Conservation (phyloP, 306 rosid species). For the Acacia melanoxylon region DNA sequence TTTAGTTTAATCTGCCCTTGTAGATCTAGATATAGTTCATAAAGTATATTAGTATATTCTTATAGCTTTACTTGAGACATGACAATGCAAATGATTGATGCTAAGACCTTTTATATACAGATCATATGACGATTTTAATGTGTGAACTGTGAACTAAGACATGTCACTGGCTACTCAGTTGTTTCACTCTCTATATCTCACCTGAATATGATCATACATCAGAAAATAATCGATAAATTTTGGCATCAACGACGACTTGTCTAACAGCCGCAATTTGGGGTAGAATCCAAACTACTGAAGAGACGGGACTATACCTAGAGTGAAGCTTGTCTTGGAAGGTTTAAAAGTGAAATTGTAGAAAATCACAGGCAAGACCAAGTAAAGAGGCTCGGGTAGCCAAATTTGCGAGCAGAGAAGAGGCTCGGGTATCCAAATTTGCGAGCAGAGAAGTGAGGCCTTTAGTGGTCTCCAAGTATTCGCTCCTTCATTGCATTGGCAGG, state of each 20-base stretch:
- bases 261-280: conserved; percentile 59
- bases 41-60: background rate
- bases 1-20: background rate
- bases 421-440: conserved; percentile 24
- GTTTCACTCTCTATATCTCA: background rate
- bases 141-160: background rate
- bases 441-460: conserved; percentile 38
- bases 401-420: conserved; percentile 48
- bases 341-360: conserved; percentile 41
- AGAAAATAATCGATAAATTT: conserved; percentile 47
- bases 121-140: background rate
- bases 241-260: conserved; percentile 57
- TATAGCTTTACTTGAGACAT: background rate
- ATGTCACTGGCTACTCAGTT: background rate
- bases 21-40: background rate
- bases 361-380: too few relatives aligned
- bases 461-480: conserved; percentile 40
- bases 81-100: background rate
- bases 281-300: conserved; percentile 42
- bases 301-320: conserved; percentile 37
- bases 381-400: background rate
- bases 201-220: conserved; percentile 33
- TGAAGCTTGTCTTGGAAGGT: conserved; percentile 40
- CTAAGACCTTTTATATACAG: background rate
- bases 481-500: background rate